Base-by-base conservation (phyloP, 805 yeast genomes). In the Tetrapisispora arboricola region DNA sequence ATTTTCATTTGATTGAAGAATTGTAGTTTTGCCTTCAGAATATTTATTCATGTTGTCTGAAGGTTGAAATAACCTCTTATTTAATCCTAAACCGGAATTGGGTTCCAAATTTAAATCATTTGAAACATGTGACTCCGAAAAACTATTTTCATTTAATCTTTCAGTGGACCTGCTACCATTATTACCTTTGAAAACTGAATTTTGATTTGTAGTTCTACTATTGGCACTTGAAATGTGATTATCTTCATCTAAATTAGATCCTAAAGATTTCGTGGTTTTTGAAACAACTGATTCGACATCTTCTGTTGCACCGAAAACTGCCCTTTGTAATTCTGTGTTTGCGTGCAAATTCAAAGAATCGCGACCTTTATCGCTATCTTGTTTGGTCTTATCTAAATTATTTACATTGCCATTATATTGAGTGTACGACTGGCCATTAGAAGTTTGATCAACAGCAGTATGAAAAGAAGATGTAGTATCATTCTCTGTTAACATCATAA, bases 401-500 rank as follows among this genome's bases (percentile, higher is more conserved):
- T 35, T 28, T 9, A 16, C 21, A 16, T 17, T 17, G 3, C 8
- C 13, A 27, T 19, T 18, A 13, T 17, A 6, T 13, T 9, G 24
- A 8, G 20, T 12, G 17, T 13, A n/a, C 9, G 31, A 17, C 3
- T 24, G 17, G 2, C 31, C 17, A 4, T 20, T 13, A 20, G n/a
- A 17, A 2, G 13, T 26, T 35, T 35, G 30, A 13, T 35, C 31
- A n/a, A 26, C 31, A 16, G 38, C 31, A 12, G 38, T 26, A 20
- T 32, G 32, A 17, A 38, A 32, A 18, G 41, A 38, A 21, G 38
- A 42, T 15, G 44, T 30, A 9, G 49, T 36, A 31, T 51, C 56
- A 36, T 50, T 55, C 32, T 51, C 55, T 4, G 61, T 58, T 20
- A 58, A 42, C 49, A 54, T 53, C 57, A 52, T 49, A 36, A 57